Percentiles rank a stretch among this genome's conserved stretches.
phyloP scores from a whole-genome alignment of 345 rosid species.

The Acer campestre region DNA sequence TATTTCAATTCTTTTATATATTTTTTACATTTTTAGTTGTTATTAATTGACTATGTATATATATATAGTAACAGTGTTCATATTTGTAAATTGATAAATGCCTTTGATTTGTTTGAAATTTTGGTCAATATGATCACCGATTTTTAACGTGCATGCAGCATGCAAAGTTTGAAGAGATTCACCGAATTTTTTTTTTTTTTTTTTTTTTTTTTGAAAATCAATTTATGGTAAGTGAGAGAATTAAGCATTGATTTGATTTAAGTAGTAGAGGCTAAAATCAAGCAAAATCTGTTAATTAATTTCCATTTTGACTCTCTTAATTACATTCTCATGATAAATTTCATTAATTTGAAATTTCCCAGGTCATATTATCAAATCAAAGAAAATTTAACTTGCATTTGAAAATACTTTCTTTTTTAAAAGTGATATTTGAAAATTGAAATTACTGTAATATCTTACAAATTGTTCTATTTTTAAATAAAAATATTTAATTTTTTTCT shows the following conservation, averaged over 20 bases:
- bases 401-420: too few species aligned
- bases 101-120: background rate
- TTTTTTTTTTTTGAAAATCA: background rate
- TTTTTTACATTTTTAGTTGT: too few species aligned
- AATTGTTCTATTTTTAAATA: too few species aligned
- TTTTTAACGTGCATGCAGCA: background rate
- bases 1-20: too few species aligned
- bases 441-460: too few species aligned
- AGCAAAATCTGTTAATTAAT: background rate
- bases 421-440: too few species aligned
- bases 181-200: background rate
- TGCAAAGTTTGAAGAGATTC: background rate
- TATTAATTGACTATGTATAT: too few species aligned
- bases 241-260: background rate
- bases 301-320: background rate
- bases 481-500: too few species aligned
- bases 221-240: slow-evolving; percentile 1
- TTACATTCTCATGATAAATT: background rate
- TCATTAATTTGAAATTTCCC: background rate
- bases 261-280: background rate
- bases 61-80: too few species aligned
- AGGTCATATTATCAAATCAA: background rate
- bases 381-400: too few species aligned
- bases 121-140: background rate
- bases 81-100: background rate